Evolutionary conservation across 106 monocot species (phyloP).

Genomic region (Platanthera zijinensis): DNA sequence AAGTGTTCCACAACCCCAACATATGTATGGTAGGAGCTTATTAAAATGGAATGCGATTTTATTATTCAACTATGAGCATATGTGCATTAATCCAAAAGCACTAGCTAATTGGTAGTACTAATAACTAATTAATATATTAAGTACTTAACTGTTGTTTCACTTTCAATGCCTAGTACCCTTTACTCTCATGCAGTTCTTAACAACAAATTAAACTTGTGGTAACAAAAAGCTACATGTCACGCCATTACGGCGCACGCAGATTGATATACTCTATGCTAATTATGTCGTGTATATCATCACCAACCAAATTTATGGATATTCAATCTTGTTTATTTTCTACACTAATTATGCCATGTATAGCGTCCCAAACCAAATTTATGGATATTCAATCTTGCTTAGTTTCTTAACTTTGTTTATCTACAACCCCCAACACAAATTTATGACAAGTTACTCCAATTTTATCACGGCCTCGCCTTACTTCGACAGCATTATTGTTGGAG

Average conservation of each 20-base stretch:
- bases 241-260: not conserved
- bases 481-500: not conserved
- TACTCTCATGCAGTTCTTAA: not conserved
- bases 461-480: not conserved
- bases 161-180: not conserved
- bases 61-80: too few relatives aligned
- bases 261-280: not conserved
- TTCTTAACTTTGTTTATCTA: not conserved
- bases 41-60: too few relatives aligned
- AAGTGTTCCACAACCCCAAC: too few relatives aligned
- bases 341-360: not conserved
- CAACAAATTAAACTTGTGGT: not conserved
- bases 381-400: not conserved
- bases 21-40: too few relatives aligned
- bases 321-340: not conserved
- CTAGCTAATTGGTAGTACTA: too few relatives aligned
- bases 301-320: not conserved
- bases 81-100: too few relatives aligned
- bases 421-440: not conserved
- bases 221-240: not conserved
- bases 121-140: not conserved
- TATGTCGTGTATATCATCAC: not conserved
- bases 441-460: not conserved
- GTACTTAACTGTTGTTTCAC: not conserved
- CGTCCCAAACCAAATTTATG: not conserved